These are phyloP conservation scores for Graphilbum sp. DNA, from an alignment of 2,329 filamentous ascomycete genomes.

Conservation along the genomic window DNA sequence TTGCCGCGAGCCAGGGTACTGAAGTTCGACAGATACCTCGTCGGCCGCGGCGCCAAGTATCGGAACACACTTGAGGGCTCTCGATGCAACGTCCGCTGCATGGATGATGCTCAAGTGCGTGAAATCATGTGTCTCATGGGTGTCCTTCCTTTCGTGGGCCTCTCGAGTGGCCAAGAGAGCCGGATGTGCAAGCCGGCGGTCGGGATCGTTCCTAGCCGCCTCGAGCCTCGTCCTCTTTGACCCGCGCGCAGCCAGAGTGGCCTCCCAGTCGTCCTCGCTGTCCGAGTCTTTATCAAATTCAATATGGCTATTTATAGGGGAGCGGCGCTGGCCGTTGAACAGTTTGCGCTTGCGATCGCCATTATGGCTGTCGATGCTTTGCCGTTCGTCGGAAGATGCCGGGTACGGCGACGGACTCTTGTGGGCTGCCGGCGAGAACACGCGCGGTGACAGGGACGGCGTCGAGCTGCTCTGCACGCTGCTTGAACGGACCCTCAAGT, in stretches of 20 bases:
- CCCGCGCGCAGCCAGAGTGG: conserved; percentile 25
- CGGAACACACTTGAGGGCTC: conserved; percentile 32
- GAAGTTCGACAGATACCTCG: conserved; percentile 49
- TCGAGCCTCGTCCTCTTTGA: conserved; percentile 2
- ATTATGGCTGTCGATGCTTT: not conserved
- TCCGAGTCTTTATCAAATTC: conserved; percentile 33
- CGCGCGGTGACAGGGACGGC: conserved; percentile 8
- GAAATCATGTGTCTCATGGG: no score
- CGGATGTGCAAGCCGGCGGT: conserved; percentile 26
- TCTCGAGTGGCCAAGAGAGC: conserved; percentile 20
- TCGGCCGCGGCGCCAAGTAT: conserved; percentile 32
- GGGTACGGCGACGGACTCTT: conserved; percentile 19
- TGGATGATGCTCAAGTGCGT: conserved; percentile 35
- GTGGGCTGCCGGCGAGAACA: conserved; percentile 3
- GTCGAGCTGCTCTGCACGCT: conserved; percentile 20
- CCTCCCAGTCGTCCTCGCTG: conserved; percentile 35
- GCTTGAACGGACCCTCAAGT: conserved; percentile 16
- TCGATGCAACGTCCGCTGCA: conserved; percentile 37
- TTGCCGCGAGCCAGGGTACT: conserved; percentile 55
- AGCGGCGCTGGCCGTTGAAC: conserved; percentile 17
- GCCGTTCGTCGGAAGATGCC: conserved; percentile 15
- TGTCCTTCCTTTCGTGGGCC: no score
- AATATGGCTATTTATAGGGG: conserved; percentile 30
- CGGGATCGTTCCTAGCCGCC: conserved; percentile 12
- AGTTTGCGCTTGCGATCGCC: conserved; percentile 32